Conservation (phyloP, 352 stramenopile genomes). For the Phytophthora hybrid region DNA sequence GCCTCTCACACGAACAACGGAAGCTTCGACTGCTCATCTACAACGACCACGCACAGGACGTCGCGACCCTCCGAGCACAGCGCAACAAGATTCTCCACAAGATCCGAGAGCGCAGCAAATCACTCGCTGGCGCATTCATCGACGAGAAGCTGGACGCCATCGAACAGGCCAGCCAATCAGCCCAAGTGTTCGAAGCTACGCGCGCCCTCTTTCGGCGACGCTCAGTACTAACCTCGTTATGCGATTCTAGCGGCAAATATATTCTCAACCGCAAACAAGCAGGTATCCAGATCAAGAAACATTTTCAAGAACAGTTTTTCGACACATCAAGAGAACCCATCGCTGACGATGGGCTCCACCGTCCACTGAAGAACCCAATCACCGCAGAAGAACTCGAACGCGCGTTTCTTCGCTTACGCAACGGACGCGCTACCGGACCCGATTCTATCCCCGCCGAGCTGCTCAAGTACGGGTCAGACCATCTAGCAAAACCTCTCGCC, state of each 20-base stretch:
- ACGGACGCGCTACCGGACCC: neutral
- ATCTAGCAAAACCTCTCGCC: neutral
- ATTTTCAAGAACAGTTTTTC: neutral
- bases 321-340: neutral
- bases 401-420: slow-evolving; percentile 5
- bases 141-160: slow-evolving; percentile 1
- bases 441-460: slow-evolving; percentile 6
- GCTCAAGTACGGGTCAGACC: slow-evolving; percentile 1
- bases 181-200: neutral
- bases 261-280: slow-evolving; percentile 2
- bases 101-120: slow-evolving; percentile 11
- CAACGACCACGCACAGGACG: neutral
- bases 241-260: neutral
- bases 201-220: neutral
- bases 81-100: neutral
- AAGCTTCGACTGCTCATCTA: neutral
- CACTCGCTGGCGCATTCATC: neutral
- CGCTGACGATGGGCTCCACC: neutral
- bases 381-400: no score
- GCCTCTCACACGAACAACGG: slow-evolving; percentile 5
- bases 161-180: neutral
- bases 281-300: slow-evolving; percentile 4
- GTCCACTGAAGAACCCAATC: neutral
- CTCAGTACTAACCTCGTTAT: slow-evolving; percentile 2
- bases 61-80: no score